A percentile compares a stretch with the other conserved stretches of the same genome.
Evolutionary conservation across 352 stramenopile species (phyloP).

Genomic region (Phytophthora sp.): DNA sequence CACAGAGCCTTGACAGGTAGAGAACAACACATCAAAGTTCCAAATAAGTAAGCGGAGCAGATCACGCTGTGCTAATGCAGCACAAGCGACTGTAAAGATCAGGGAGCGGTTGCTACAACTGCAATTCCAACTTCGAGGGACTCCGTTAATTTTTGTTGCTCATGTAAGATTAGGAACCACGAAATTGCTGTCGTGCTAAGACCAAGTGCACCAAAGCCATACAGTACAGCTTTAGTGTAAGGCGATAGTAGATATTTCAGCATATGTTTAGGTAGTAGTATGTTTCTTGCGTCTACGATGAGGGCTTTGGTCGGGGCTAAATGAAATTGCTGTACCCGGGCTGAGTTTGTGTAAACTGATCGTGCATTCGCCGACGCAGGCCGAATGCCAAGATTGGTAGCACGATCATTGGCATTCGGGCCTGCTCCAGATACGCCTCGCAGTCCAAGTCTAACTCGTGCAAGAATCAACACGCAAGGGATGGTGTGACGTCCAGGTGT

Average conservation of each 20-base stretch:
- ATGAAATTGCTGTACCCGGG: constrained; percentile 9
- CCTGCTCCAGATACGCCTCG: too few relatives aligned
- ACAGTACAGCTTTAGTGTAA: background rate
- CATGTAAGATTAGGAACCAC: background rate
- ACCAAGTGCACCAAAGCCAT: background rate
- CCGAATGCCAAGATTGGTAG: too few relatives aligned
- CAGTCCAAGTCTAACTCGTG: constrained; percentile 5
- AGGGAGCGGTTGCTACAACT: background rate
- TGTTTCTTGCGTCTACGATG: constrained; percentile 9
- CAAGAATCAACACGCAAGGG: constrained; percentile 24
- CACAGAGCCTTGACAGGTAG: constrained; percentile 1
- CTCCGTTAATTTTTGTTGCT: background rate
- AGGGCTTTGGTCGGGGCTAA: constrained; percentile 8
- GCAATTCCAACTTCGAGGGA: background rate
- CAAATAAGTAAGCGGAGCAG: constrained; percentile 9
- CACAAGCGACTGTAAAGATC: background rate
- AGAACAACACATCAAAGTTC: constrained; percentile 26
- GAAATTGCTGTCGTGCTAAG: background rate
- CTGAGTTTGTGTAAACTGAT: too few relatives aligned
- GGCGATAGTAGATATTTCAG: background rate
- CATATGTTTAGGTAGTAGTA: background rate
- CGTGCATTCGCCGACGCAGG: too few relatives aligned
- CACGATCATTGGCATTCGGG: too few relatives aligned
- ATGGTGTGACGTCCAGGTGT: constrained; percentile 4
- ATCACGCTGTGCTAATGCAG: constrained; percentile 2